Evolutionary conservation across 2,329 filamentous ascomycete genomes (phyloP), one percentile per base, ranked within the genome.

Genomic region (Colletotrichum tabaci): DNA sequence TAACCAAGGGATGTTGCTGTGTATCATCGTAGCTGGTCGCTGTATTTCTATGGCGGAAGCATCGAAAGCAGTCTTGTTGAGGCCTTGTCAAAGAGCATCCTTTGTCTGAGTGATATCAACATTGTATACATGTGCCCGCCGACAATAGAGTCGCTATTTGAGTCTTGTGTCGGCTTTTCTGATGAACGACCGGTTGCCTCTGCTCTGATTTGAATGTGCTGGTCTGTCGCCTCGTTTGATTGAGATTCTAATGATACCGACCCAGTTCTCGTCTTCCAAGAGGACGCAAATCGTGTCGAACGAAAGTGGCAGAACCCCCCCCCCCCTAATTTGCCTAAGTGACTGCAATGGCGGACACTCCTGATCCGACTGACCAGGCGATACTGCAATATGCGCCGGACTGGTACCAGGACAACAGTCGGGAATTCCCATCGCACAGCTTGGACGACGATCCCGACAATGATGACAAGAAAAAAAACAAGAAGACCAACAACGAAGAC

Each of bases 361-460:
- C n/a, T 16, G n/a, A 57, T 18, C 35, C 40, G n/a, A 18, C 35
- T 7, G 9, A 5, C 6, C 18, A 9, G n/a, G 55, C 38, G 5
- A 5, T 57, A 15, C 35, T 49, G 40, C 66, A 52, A 58, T 67
- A 62, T 9, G 64, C 46, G 1, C 35, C 52, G 23, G 23, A 52
- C 15, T 67, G 64, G 57, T 67, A 67, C 38, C 40, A 47, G 4
- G n/a, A 60, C 13, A 62, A 53, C 4, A 67, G 23, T 26, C 56
- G 64, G 26, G 64, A 67, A 44, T 15, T 47, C 40, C 56, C 64
- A 21, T 57, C 61, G 16, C 13, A 61, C n/a, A 23, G n/a, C 30
- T 13, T 50, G 15, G 35, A 56, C 10, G 55, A 21, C 0, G 30
- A 66, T 0, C 2, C 6, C 1, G 46, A 8, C 35, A 40, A 44